Percentiles rank a stretch among this genome's conserved stretches.
These are phyloP conservation scores for Lactifluus pinguis DNA, from an alignment of 768 basidiomycete genomes.

Conservation along the genomic window DNA sequence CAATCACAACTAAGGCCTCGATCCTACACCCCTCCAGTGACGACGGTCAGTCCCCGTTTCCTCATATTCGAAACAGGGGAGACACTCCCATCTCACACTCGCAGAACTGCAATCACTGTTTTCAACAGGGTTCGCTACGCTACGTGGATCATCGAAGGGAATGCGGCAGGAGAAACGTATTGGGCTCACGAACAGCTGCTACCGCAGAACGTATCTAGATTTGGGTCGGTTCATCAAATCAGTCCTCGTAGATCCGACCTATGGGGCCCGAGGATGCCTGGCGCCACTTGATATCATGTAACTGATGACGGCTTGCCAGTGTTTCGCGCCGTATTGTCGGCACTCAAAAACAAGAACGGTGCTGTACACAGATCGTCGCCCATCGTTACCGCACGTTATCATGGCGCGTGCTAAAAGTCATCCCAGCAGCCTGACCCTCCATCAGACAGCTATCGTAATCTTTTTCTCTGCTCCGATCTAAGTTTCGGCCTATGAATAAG, in stretches of 20 bases:
- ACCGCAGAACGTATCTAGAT: neutral
- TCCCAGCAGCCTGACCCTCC: neutral
- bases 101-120: neutral
- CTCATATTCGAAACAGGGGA: neutral
- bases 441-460: neutral
- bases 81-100: neutral
- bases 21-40: neutral
- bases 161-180: neutral
- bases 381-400: neutral
- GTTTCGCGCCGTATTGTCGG: neutral
- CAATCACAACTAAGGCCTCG: neutral
- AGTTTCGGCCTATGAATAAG: neutral
- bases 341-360: neutral
- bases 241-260: neutral
- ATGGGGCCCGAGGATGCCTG: neutral
- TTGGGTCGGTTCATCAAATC: neutral
- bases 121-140: neutral
- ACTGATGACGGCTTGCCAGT: neutral
- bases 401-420: neutral
- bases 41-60: neutral
- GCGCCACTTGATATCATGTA: neutral
- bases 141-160: neutral
- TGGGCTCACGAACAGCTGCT: too few relatives aligned
- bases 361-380: neutral
- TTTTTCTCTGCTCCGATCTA: neutral